Conservation (phyloP, 768 basidiomycete species). For the Naematelia encephala region DNA sequence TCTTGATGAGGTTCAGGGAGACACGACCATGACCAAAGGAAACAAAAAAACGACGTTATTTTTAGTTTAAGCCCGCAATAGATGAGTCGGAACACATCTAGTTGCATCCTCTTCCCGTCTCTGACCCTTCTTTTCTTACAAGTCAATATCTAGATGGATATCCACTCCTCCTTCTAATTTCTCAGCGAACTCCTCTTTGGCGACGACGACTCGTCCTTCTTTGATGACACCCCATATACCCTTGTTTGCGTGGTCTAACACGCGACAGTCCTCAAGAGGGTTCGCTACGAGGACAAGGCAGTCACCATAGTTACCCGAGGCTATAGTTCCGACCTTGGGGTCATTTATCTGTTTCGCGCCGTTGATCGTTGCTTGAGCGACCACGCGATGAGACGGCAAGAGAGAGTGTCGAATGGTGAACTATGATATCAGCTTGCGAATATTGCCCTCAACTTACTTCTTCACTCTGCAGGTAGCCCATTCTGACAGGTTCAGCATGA, state of each 20-base stretch:
- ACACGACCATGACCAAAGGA: no score
- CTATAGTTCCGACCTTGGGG: conserved; percentile 7
- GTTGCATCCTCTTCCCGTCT: no score
- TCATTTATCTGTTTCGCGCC: conserved; percentile 14
- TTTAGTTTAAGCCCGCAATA: no score
- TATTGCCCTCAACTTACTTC: no score
- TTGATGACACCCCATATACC: conserved; percentile 15
- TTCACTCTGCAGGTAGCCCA: no score
- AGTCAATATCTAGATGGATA: conserved; percentile 9
- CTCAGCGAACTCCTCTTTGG: conserved; percentile 4
- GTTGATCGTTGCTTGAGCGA: conserved; percentile 16
- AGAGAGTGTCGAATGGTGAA: no score
- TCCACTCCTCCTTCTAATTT: conserved; percentile 1
- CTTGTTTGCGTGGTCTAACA: conserved; percentile 10
- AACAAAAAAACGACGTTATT: no score
- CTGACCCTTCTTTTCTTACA: no score
- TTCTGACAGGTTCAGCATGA: no score
- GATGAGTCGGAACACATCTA: no score
- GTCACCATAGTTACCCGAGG: conserved; percentile 10
- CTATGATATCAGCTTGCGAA: no score
- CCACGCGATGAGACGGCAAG: conserved; percentile 6
- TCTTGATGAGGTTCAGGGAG: no score
- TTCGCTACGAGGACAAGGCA: conserved; percentile 6
- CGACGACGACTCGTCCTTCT: conserved; percentile 11
- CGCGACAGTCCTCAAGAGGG: conserved; percentile 13